Conservation (phyloP, 2,329 filamentous ascomycete species). For the Cryphonectria carpinicola region DNA sequence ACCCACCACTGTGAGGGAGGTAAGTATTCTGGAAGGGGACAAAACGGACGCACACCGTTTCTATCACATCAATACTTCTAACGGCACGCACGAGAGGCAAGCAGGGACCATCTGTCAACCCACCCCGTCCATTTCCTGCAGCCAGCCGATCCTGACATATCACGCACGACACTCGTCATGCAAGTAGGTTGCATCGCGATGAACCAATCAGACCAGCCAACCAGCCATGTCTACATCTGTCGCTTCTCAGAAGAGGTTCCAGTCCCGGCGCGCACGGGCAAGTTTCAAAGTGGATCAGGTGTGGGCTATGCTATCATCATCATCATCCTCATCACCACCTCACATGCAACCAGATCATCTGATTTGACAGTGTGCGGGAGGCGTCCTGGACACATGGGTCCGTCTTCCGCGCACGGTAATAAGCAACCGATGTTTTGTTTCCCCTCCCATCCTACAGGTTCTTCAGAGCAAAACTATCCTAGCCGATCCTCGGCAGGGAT, state of each 20-base stretch:
- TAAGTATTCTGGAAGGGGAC: too few relatives aligned
- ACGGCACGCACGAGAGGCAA: neutral
- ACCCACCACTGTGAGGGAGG: neutral
- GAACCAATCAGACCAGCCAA: constrained; percentile 38
- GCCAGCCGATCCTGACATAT: neutral
- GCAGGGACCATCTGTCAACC: neutral
- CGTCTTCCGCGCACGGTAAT: constrained; percentile 24
- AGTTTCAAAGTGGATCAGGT: neutral
- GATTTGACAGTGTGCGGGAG: constrained; percentile 24
- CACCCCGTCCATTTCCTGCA: neutral
- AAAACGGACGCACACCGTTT: neutral
- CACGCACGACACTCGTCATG: neutral
- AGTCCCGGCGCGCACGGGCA: neutral
- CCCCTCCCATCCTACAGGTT: neutral
- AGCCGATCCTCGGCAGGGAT: neutral
- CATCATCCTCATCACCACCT: neutral
- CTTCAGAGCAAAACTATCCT: neutral
- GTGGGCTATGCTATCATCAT: neutral
- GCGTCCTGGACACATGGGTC: neutral
- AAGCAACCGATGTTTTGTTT: constrained; percentile 12
- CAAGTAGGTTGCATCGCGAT: constrained; percentile 36
- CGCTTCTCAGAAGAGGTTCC: neutral
- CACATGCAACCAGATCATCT: constrained; percentile 25
- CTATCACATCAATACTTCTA: neutral
- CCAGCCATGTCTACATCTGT: neutral